These are phyloP conservation scores for Daldinia grandis DNA, from an alignment of 495 filamentous ascomycete species.

Conservation along the genomic window DNA sequence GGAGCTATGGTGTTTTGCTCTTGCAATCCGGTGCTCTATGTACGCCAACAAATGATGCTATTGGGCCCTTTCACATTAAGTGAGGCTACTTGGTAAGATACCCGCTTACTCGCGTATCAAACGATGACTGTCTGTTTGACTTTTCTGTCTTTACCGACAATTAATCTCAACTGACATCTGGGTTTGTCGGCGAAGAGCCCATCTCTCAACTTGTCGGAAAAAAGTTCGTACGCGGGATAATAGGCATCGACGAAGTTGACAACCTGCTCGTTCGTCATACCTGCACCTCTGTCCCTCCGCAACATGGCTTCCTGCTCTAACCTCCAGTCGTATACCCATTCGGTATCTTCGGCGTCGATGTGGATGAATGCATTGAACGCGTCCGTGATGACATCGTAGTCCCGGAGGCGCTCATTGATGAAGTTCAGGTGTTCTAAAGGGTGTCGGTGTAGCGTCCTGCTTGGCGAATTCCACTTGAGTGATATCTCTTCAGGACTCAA, in stretches of 20 bases:
- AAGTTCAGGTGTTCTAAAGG: slow-evolving; percentile 72
- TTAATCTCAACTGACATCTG: slow-evolving; percentile 72
- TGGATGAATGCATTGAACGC: slow-evolving; percentile 84
- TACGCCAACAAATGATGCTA: slow-evolving; percentile 8
- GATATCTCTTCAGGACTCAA: slow-evolving; percentile 64
- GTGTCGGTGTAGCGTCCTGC: slow-evolving; percentile 63
- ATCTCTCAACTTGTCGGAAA: slow-evolving; percentile 68
- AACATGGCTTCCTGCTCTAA: slow-evolving; percentile 80
- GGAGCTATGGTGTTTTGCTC: slow-evolving; percentile 14
- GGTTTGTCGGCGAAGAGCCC: slow-evolving; percentile 65
- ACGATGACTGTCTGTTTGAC: slow-evolving; percentile 66
- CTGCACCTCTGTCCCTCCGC: slow-evolving; percentile 64
- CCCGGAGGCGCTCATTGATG: slow-evolving; percentile 73
- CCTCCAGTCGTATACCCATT: slow-evolving; percentile 89
- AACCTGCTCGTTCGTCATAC: slow-evolving; percentile 74
- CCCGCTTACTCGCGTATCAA: slow-evolving; percentile 47
- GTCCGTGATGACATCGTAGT: slow-evolving; percentile 78
- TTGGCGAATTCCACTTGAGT: slow-evolving; percentile 62
- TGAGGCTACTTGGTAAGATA: slow-evolving; percentile 39
- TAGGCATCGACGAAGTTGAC: slow-evolving; percentile 64
- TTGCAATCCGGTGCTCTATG: slow-evolving; percentile 11
- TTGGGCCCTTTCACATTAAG: slow-evolving; percentile 5
- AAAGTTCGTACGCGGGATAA: slow-evolving; percentile 74
- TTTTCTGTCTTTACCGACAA: slow-evolving; percentile 72
- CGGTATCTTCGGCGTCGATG: slow-evolving; percentile 80